Evolutionary conservation across 176 grass and related monocot genomes (phyloP).

Genomic region (Calamus simplicifolius): DNA sequence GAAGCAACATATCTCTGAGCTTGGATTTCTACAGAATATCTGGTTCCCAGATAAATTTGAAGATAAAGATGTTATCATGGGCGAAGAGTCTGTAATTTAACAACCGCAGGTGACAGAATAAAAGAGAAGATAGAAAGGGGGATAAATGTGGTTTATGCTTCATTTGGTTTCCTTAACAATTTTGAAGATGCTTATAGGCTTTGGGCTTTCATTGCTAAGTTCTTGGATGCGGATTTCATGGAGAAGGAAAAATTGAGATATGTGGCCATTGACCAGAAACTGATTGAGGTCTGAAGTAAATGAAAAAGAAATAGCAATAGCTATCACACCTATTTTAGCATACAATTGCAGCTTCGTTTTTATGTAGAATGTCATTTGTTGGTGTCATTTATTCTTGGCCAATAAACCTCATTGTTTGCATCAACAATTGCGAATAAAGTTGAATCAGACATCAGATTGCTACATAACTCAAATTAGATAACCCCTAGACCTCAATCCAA

Average conservation of each 20-base stretch:
- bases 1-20: constrained; percentile 70
- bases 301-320: too few species aligned
- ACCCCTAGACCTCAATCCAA: too few species aligned
- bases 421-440: too few species aligned
- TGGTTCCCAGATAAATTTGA: constrained; percentile 60
- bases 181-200: constrained; percentile 87
- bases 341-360: too few species aligned
- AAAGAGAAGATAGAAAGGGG: constrained; percentile 39
- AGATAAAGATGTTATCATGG: constrained; percentile 31
- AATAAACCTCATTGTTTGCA: too few species aligned
- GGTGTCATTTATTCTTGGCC: too few species aligned
- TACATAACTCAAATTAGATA: too few species aligned
- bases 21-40: constrained; percentile 69
- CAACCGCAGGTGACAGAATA: constrained; percentile 1
- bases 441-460: too few species aligned
- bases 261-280: constrained; percentile 71
- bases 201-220: constrained; percentile 83
- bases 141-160: constrained; percentile 68
- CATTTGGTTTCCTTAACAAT: constrained; percentile 72
- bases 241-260: constrained; percentile 97
- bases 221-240: constrained; percentile 85
- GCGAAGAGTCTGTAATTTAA: neutral
- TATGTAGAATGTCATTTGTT: too few species aligned
- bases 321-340: too few species aligned
- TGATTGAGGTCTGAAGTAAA: constrained; percentile 37